Evolutionary conservation across 2,329 filamentous ascomycete genomes (phyloP), one percentile per base, ranked within the genome.

Genomic region (Fusarium denticulatum): DNA sequence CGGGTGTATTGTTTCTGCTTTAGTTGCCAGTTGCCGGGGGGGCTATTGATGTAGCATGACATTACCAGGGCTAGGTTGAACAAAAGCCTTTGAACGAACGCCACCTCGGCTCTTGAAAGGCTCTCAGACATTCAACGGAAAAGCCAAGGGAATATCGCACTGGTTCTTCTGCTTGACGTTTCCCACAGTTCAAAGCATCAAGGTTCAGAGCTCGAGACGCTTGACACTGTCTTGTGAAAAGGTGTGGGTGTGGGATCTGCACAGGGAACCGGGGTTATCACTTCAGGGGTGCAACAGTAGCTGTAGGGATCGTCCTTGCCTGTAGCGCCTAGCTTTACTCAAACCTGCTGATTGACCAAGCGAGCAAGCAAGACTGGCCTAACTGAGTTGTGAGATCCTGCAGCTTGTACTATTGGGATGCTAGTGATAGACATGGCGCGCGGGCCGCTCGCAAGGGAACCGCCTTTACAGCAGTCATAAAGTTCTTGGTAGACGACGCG

Each of bases 31-130:
- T 60, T 65, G 50, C 72, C 45, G 52, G 71, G 72, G 72, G 61
- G 45, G 52, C 64, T 74, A 60, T 59, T 60, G 52, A 73, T 42
- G 66, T 69, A 67, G 64, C 68, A 76, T 72, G 67, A 71, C 64
- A 69, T 67, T 72, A 74, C 64, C 43, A 72, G 61, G 65, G 67
- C 70, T 69, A 52, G 63, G 76, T 78, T 77, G 53, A 75, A 77
- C 75, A 74, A 74, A 55, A 72, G 52, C 64, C 69, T 77, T 55
- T 72, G 50, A 67, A 50, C 67, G 60, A 72, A 72, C 77, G 77
- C 77, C 77, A 78, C 74, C 72, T 78, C 77, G 77, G 76, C 69
- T 78, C 74, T 64, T 77, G 72, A 77, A 70, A 63, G 61, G 61
- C 58, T 59, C 56, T 43, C 46, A 74, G 64, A 67, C 75, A 62